Evolutionary conservation across 768 basidiomycete genomes (phyloP).

Genomic region (Gymnopilus junonius): DNA sequence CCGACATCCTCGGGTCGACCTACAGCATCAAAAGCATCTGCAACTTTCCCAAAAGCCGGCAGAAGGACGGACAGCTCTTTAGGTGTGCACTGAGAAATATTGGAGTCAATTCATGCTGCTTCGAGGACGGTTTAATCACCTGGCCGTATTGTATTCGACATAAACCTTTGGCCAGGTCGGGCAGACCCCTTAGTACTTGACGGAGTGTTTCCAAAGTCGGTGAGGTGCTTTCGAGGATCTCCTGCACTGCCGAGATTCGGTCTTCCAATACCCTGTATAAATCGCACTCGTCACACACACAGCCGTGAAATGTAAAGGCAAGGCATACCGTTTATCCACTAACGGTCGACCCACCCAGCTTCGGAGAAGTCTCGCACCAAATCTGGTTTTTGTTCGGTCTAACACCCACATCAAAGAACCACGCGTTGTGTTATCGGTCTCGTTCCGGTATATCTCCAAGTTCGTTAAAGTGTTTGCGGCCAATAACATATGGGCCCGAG

Average conservation of each 20-base stretch:
- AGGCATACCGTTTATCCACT: constrained; percentile 69
- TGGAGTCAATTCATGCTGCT: background rate
- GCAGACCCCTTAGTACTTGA: constrained; percentile 70
- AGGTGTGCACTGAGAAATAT: constrained; percentile 67
- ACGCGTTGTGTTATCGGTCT: constrained; percentile 71
- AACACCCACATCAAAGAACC: constrained; percentile 88
- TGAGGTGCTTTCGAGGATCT: constrained; percentile 68
- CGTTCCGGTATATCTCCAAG: constrained; percentile 92
- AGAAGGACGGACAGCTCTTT: constrained; percentile 80
- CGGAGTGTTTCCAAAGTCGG: constrained; percentile 70
- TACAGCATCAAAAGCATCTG: constrained; percentile 58
- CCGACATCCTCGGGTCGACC: constrained; percentile 44
- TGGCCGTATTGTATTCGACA: constrained; percentile 91
- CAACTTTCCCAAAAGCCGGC: constrained; percentile 75
- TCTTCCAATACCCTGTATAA: constrained; percentile 65
- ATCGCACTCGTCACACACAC: background rate
- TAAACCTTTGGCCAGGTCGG: constrained; percentile 86
- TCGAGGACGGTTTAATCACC: constrained; percentile 45
- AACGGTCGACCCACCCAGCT: constrained; percentile 90
- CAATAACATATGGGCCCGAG: constrained; percentile 83
- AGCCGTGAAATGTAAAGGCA: background rate
- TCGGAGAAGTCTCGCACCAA: constrained; percentile 83
- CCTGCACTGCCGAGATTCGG: constrained; percentile 84
- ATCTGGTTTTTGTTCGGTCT: constrained; percentile 86
- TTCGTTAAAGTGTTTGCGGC: constrained; percentile 88